phyloP scores from a whole-genome alignment of 2,329 filamentous ascomycete genomes.

The Neopestalotiopsis sp. region DNA sequence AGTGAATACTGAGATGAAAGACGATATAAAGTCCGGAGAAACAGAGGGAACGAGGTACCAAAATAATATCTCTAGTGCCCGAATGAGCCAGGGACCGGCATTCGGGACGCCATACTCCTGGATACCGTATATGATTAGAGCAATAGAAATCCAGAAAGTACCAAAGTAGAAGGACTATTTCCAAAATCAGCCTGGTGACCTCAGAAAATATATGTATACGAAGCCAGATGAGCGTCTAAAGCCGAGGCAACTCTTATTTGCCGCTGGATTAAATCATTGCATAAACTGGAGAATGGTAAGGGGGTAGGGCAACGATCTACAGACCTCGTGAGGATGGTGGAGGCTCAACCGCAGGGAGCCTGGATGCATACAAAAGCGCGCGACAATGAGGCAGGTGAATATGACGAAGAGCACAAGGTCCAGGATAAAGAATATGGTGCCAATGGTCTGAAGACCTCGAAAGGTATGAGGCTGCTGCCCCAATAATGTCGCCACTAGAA shows the following conservation, averaged over 20 bases:
- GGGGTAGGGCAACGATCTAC: neutral
- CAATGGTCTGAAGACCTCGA: constrained; percentile 50
- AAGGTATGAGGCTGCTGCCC: constrained; percentile 48
- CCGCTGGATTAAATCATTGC: too few species aligned
- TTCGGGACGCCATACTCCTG: constrained; percentile 58
- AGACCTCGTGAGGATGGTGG: constrained; percentile 58
- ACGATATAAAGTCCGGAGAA: neutral
- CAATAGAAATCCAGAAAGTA: constrained; percentile 63
- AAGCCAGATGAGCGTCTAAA: neutral
- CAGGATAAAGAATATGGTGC: constrained; percentile 52
- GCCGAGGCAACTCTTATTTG: neutral
- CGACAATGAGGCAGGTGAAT: constrained; percentile 56
- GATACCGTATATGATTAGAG: constrained; percentile 66
- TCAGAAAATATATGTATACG: too few species aligned
- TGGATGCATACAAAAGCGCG: constrained; percentile 64
- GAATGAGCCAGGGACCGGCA: constrained; percentile 45
- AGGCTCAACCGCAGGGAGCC: constrained; percentile 63
- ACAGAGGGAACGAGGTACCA: constrained; percentile 43
- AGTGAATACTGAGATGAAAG: neutral
- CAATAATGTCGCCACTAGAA: constrained; percentile 32
- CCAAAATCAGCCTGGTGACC: neutral
- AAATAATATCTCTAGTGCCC: constrained; percentile 48
- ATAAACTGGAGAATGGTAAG: too few species aligned
- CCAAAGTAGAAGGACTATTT: constrained; percentile 62
- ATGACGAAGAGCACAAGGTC: constrained; percentile 53